Evolutionary conservation across 176 grass and related monocot genomes (phyloP).

Genomic region (Triticum urartu): DNA sequence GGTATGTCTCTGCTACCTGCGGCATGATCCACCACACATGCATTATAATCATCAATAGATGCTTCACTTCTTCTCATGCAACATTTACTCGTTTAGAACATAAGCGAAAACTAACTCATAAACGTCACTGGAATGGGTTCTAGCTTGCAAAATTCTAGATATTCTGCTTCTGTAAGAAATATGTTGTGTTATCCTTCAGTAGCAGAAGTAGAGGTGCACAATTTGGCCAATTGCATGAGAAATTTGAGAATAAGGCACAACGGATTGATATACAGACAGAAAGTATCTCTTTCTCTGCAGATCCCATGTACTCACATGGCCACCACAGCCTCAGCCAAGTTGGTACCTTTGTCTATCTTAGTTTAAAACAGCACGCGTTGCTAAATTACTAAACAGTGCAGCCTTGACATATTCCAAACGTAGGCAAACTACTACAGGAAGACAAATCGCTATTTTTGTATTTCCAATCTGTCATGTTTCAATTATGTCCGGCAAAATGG

Average conservation of each 20-base stretch:
- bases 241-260: neutral
- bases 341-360: neutral
- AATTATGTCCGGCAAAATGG: slow-evolving; percentile 2
- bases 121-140: neutral
- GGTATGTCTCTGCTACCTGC: slow-evolving; percentile 8
- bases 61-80: neutral
- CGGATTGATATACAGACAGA: neutral
- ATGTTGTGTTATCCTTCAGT: neutral
- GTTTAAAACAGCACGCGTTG: neutral
- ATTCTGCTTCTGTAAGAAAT: neutral
- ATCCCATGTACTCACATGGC: slow-evolving; percentile 1
- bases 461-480: slow-evolving; percentile 3
- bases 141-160: neutral
- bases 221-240: neutral
- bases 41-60: neutral
- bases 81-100: neutral
- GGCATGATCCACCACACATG: neutral
- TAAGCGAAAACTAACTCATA: neutral
- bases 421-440: neutral
- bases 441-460: neutral
- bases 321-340: neutral
- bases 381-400: neutral
- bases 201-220: neutral
- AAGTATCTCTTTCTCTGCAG: neutral
- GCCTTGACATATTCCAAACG: neutral